Evolutionary conservation across 2,329 filamentous ascomycete genomes (phyloP).

Genomic region (Xylaria sp.): DNA sequence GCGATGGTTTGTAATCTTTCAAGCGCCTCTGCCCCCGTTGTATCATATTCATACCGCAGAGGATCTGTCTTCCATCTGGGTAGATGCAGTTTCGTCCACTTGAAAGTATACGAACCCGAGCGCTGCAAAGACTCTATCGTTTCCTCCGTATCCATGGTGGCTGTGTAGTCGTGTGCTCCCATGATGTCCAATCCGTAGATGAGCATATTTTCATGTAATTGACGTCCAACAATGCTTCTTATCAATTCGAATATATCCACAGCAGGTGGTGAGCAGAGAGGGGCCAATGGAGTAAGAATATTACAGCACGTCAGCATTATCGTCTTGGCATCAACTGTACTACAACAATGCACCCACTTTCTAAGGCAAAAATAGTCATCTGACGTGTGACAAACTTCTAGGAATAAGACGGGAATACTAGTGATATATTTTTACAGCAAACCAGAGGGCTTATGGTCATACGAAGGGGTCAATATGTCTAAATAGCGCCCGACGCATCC

Average conservation of each 20-base stretch:
- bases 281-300: too few relatives aligned
- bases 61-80: conserved; percentile 33
- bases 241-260: background rate
- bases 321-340: background rate
- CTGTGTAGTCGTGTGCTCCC: background rate
- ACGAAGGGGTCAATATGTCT: too few relatives aligned
- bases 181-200: background rate
- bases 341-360: too few relatives aligned
- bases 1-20: conserved; percentile 24
- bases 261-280: background rate
- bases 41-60: conserved; percentile 33
- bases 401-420: too few relatives aligned
- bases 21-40: conserved; percentile 18
- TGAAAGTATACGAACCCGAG: conserved; percentile 24
- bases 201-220: background rate
- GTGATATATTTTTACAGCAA: too few relatives aligned
- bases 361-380: too few relatives aligned
- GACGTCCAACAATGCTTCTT: background rate
- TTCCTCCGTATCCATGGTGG: conserved; percentile 23
- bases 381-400: too few relatives aligned
- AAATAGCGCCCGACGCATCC: too few relatives aligned
- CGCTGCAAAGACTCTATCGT: conserved; percentile 21
- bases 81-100: conserved; percentile 34
- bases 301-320: background rate
- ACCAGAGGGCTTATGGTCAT: too few relatives aligned